phyloP scores from a whole-genome alignment of 805 yeast species.

The Metschnikowia baotianmanensis region DNA sequence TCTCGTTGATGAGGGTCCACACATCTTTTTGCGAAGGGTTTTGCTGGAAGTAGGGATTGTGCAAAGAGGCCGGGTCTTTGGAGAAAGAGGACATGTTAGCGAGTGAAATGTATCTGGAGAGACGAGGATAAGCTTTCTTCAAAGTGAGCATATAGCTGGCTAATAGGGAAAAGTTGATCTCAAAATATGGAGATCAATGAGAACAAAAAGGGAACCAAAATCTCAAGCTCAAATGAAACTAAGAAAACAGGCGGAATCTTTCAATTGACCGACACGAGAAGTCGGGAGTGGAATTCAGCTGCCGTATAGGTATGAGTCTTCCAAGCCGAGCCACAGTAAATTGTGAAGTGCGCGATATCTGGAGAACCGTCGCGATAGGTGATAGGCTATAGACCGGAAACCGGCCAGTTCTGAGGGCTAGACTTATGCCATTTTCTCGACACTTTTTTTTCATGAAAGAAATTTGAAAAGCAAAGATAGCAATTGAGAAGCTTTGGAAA shows the following conservation, averaged over 20 bases:
- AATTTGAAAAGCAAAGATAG: too few species aligned
- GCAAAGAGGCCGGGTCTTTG: constrained; percentile 29
- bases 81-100: constrained; percentile 9
- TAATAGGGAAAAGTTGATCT: not conserved
- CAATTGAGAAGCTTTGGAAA: too few species aligned
- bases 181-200: not conserved
- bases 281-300: too few species aligned
- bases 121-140: not conserved
- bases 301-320: constrained; percentile 4
- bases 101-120: constrained; percentile 2
- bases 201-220: not conserved
- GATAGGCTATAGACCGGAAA: not conserved
- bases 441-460: too few species aligned
- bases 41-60: constrained; percentile 60
- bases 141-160: constrained; percentile 8
- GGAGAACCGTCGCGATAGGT: not conserved
- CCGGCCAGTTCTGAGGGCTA: not conserved
- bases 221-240: too few species aligned
- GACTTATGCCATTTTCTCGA: too few species aligned
- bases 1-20: constrained; percentile 93
- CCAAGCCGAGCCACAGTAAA: not conserved
- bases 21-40: constrained; percentile 78
- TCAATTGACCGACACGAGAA: too few species aligned
- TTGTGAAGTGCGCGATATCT: constrained; percentile 8
- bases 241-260: not conserved